These are phyloP conservation scores for Glomus cerebriforme DNA, from an alignment of 192 early-diverging fungal genomes.

Conservation along the genomic window DNA sequence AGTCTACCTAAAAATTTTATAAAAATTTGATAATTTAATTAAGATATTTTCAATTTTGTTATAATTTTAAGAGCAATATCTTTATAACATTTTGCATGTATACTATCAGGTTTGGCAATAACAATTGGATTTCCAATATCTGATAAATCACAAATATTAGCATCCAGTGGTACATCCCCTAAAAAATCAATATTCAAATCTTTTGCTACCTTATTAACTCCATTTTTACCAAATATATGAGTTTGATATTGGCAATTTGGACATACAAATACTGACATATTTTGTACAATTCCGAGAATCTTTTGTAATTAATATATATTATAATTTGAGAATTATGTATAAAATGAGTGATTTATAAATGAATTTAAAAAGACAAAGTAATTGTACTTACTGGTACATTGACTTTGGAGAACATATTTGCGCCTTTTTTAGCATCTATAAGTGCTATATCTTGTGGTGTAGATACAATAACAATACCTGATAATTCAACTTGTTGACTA, in stretches of 20 bases:
- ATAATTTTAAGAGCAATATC: slow-evolving; percentile 51
- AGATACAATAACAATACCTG: slow-evolving; percentile 82
- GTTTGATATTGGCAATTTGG: slow-evolving; percentile 76
- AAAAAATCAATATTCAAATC: slow-evolving; percentile 69
- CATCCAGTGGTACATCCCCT: slow-evolving; percentile 77
- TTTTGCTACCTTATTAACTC: slow-evolving; percentile 58
- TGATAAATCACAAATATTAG: slow-evolving; percentile 67
- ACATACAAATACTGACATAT: slow-evolving; percentile 84
- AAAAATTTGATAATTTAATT: no score
- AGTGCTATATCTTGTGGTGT: slow-evolving; percentile 92
- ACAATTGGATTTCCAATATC: slow-evolving; percentile 79
- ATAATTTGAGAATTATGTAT: background rate
- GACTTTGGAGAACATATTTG: slow-evolving; percentile 83
- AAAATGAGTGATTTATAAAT: background rate
- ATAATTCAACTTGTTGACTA: slow-evolving; percentile 70
- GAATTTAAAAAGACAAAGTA: background rate
- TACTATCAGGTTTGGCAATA: slow-evolving; percentile 54
- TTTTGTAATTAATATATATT: slow-evolving; percentile 35
- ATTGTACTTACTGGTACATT: slow-evolving; percentile 67
- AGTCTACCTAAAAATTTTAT: no score
- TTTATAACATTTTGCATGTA: slow-evolving; percentile 51
- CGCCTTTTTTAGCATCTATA: slow-evolving; percentile 75
- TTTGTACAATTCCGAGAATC: slow-evolving; percentile 87
- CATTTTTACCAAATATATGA: slow-evolving; percentile 78
- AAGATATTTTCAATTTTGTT: slow-evolving; percentile 35